phyloP scores from a whole-genome alignment of 2,329 filamentous ascomycete genomes.

The Fusarium sp. region DNA sequence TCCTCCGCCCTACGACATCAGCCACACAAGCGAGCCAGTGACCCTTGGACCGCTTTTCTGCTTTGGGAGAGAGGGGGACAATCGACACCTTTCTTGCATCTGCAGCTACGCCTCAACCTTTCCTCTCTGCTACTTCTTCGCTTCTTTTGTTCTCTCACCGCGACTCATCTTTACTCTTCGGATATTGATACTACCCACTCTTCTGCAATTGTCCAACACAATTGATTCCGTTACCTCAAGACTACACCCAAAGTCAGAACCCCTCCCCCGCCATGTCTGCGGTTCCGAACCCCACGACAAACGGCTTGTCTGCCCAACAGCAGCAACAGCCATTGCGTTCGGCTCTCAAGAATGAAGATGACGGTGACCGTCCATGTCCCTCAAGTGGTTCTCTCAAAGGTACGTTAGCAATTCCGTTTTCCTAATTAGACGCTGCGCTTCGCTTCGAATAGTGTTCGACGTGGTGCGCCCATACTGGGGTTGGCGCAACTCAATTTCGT shows the following conservation, averaged over 20 bases:
- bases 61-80: constrained; percentile 37
- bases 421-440: background rate
- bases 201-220: background rate
- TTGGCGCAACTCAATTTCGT: constrained; percentile 21
- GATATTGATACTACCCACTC: background rate
- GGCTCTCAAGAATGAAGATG: constrained; percentile 62
- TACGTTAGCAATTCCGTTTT: constrained; percentile 50
- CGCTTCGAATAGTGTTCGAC: background rate
- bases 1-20: constrained; percentile 21
- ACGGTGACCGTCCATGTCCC: constrained; percentile 55
- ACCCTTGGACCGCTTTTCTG: constrained; percentile 40
- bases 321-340: constrained; percentile 57
- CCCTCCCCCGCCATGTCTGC: constrained; percentile 48
- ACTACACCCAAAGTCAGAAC: background rate
- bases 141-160: constrained; percentile 23
- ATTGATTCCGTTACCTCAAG: background rate
- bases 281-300: constrained; percentile 43
- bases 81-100: constrained; percentile 45
- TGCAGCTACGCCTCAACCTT: constrained; percentile 39
- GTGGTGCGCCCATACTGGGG: background rate
- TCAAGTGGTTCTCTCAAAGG: constrained; percentile 61
- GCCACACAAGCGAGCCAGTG: constrained; percentile 30
- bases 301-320: constrained; percentile 34
- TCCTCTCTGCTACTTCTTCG: constrained; percentile 32
- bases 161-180: constrained; percentile 2